Percentiles rank a stretch among this genome's conserved stretches.
phyloP scores from a whole-genome alignment of 306 rosid genomes.

The Lotus japonicus region DNA sequence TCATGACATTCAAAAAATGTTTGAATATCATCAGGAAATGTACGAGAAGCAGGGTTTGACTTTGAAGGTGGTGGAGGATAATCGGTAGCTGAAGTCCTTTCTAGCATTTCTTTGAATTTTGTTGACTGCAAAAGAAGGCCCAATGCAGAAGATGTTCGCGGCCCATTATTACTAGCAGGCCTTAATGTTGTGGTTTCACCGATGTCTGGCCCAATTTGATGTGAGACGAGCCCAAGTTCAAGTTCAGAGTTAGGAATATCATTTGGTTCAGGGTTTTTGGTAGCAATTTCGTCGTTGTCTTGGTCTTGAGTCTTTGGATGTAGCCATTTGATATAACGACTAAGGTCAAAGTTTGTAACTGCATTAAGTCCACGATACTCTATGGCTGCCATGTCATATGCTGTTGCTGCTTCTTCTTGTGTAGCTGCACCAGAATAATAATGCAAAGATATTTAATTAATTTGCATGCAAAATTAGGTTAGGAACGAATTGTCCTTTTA shows the following conservation, averaged over 20 bases:
- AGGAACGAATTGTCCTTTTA: neutral
- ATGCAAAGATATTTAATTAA: neutral
- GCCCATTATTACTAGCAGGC: neutral
- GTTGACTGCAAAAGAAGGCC: constrained; percentile 51
- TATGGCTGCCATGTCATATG: constrained; percentile 83
- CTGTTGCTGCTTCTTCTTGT: constrained; percentile 87
- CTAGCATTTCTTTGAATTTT: constrained; percentile 56
- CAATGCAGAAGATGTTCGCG: constrained; percentile 46
- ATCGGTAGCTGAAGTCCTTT: constrained; percentile 30
- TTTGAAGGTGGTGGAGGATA: constrained; percentile 4
- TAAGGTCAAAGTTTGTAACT: constrained; percentile 83
- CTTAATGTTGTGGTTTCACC: neutral
- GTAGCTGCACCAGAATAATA: constrained; percentile 40
- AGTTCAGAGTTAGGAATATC: constrained; percentile 5
- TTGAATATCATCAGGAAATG: constrained; percentile 70
- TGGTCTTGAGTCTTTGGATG: constrained; percentile 35
- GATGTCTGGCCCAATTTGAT: neutral
- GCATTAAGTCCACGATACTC: constrained; percentile 85
- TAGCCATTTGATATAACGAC: constrained; percentile 55
- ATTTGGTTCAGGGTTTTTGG: neutral
- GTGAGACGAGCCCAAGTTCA: constrained; percentile 13
- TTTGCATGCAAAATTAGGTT: constrained; percentile 33
- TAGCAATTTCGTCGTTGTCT: neutral
- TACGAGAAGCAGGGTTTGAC: constrained; percentile 18
- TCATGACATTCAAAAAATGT: constrained; percentile 63